Base-by-base conservation (phyloP, 139 green algal species). In the Chlamydomonas schloesseri region DNA sequence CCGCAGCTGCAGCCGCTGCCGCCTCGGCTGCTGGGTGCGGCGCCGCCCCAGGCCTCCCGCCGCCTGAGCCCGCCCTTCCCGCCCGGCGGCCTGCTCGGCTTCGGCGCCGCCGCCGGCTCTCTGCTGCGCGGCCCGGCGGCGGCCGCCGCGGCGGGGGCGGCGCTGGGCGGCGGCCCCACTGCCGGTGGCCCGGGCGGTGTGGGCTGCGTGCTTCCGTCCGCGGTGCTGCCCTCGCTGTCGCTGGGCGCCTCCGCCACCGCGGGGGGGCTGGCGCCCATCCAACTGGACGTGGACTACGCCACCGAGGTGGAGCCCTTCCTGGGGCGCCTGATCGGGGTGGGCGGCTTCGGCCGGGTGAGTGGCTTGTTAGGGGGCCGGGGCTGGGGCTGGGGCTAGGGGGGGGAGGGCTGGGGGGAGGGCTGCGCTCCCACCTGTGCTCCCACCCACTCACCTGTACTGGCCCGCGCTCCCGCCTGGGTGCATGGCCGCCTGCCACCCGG, bases 231-330 rank as follows among this genome's bases (percentile, higher is more conserved):
- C 31, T 71, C 42, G 42, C 42, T 87, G 37, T 88, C 88, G 42
- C 47, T 91, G 50, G 55, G 88, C 72, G 60, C 71, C 4, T 15
- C 60, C 17, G 24, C 60, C 36, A 75, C 18, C 31, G 31, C 42
- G 71, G 55, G 0, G 62, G 10, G 13, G 34, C 34, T 31, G 33
- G 60, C 77, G 31, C 78, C 83, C 18, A 92, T 97, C 33, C 88
- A 94, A 60, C 83, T 98, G 53, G 73, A 96, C 69, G 91, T 98
- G 28, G 91, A 97, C 67, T 96, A 92, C 74, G 68, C 89, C 6
- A 55, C 29, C 0, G 95, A 98, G 82, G 83, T 98, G 15, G 86
- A 92, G 82, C 94, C 93, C 0, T 75, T 84, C 81, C 77, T 98
- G 67, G 93, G 94, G 0, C 67, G 76, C 46, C 58, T 96, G 77